These are phyloP conservation scores for Pythium dissimile DNA, from an alignment of 352 stramenopile genomes.

Conservation along the genomic window DNA sequence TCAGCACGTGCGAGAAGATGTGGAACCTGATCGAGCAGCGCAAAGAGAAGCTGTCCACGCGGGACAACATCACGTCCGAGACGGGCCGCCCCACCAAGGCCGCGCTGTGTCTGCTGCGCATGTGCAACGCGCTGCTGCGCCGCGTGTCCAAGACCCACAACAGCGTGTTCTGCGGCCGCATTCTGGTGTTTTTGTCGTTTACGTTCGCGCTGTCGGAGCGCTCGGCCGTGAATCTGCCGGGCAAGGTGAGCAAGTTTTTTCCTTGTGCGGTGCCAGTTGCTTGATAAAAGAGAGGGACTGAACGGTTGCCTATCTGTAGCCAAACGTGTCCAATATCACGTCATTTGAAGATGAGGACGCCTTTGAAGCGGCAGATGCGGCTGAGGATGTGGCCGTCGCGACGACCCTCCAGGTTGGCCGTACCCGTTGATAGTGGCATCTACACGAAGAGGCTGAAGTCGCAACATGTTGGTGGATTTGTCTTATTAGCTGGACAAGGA, in stretches of 20 bases:
- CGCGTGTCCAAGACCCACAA: slow-evolving; percentile 87
- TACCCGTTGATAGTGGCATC: too few relatives aligned
- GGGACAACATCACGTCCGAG: slow-evolving; percentile 66
- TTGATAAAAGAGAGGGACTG: background rate
- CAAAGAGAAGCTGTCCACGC: slow-evolving; percentile 68
- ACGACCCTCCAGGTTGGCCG: slow-evolving; percentile 11
- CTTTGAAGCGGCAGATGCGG: slow-evolving; percentile 63
- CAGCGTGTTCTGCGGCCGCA: slow-evolving; percentile 88
- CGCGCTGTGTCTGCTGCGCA: slow-evolving; percentile 71
- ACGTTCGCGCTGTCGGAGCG: slow-evolving; percentile 82
- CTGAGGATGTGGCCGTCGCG: slow-evolving; percentile 21
- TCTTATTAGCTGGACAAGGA: slow-evolving; percentile 49
- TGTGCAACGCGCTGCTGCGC: slow-evolving; percentile 84
- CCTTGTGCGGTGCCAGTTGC: background rate
- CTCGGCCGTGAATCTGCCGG: slow-evolving; percentile 78
- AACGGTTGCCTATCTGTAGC: slow-evolving; percentile 19
- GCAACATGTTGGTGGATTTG: background rate
- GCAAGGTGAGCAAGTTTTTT: slow-evolving; percentile 66
- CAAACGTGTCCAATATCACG: slow-evolving; percentile 78
- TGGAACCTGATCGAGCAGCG: slow-evolving; percentile 80
- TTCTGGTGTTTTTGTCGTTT: slow-evolving; percentile 85
- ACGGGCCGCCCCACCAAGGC: slow-evolving; percentile 67
- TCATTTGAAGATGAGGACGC: slow-evolving; percentile 73
- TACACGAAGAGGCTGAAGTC: too few relatives aligned
- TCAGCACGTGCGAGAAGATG: slow-evolving; percentile 81